Base-by-base conservation (phyloP, 2,329 filamentous ascomycete species). In the Talaromyces rugulosus region DNA sequence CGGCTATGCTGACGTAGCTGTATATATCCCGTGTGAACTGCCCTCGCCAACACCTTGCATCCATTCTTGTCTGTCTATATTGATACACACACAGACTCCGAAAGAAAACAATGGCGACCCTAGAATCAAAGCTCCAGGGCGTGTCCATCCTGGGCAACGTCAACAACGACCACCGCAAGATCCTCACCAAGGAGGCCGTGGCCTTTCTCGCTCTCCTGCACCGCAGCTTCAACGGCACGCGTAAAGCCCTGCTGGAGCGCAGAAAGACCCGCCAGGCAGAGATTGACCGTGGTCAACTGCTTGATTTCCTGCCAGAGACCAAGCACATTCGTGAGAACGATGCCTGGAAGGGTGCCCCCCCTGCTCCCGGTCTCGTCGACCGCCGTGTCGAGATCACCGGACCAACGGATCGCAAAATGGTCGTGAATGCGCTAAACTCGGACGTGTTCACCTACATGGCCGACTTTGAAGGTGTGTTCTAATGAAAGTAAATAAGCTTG, bases 401-500 rank as follows among this genome's bases (percentile, higher is more conserved):
- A 8, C 95, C 95, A 0, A 97, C 93, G 6, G 95, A 98, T 79
- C 86, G 95, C 69, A 99, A 98, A 85, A 99, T 99, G 95, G 92
- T 98, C 55, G 91, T 98, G 66, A 99, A 99, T 77, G 95, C 95
- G 9, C 75, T 98, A 75, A 99, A 98, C 78, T 89, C 94, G 53
- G 86, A 98, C 72, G 95, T 98, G 28, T 98, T 91, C 89, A 98
- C 94, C 61, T 99, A 98, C 74, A 99, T 99, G 95, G 95, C 95
- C 55, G 95, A 99, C 79, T 96, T 99, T 69, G 95, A 99, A 81
- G 94, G 93, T 95, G 77, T 71, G 84, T 76, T 12, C 36, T 34
- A 27, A 23, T 44, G 47, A 14, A 5, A n/a, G 18, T n/a, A 28
- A 18, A 7, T 23, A 2, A 23, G 23, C 23, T 23, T 23, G 23